Evolutionary conservation across 306 rosid species (phyloP), one percentile per base, ranked within the genome.

Genomic region (Fragaria ananassa): DNA sequence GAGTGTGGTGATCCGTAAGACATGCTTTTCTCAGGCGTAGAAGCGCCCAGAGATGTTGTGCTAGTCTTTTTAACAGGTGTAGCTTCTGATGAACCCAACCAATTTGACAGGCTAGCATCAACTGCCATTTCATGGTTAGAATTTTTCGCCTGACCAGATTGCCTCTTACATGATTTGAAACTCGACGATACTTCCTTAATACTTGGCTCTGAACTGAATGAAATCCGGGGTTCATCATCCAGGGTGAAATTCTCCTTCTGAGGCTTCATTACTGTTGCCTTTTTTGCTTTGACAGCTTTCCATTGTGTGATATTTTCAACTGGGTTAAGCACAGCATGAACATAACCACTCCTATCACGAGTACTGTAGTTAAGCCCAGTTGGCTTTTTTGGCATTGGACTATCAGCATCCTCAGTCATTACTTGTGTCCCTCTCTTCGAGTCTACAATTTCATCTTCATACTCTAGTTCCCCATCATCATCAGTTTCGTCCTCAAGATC

Each of bases 21-120:
- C 71, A 37, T 69, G 87, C 79, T 77, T 56, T 67, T 80, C 44
- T 89, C 93, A 19, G 93, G 86, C 0, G 91, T 85, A 13, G 63
- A 71, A 47, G 68, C 51, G 68, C 57, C 37, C 1, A 69, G 77
- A 70, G 77, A 31, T 45, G 1, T 29, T 29, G 76, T 58, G 73
- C 80, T 57, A 27, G 75, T 79, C 83, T 86, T 85, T 77, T 75
- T 87, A 70, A 70, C 61, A 0, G 89, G 85, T 76, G 86, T 87
- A 49, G 68, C 51, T 78, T 85, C 87, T 8, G 97, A 71, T 18
- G 90, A 86, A 83, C 39, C 87, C 88, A 93, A 78, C 98, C 98
- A 93, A 79, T 86, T 91, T 14, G 98, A 93, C 12, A 93, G 88
- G 87, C 98, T 93, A 15, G 98, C 90, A 83, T 93, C 96, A 68